Conservation (phyloP, 306 rosid genomes). For the Acacia crassicarpa region DNA sequence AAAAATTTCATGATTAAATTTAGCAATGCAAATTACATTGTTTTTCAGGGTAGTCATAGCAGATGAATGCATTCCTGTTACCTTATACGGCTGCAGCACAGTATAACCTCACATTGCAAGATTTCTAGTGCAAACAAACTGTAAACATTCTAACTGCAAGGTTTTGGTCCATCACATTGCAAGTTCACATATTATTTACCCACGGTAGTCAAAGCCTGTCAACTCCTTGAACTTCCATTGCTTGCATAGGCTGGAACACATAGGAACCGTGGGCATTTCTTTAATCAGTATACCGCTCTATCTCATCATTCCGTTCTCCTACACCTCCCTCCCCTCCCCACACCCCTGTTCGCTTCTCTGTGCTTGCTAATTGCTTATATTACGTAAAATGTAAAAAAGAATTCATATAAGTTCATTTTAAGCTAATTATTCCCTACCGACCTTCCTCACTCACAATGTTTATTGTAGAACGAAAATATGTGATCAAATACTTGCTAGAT, state of each 20-base stretch:
- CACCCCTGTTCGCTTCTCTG: not conserved
- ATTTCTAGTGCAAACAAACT: not conserved
- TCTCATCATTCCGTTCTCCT: not conserved
- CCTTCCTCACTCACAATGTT: not conserved
- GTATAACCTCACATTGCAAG: not conserved
- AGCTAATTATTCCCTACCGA: not conserved
- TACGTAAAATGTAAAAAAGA: slow-evolving; percentile 12
- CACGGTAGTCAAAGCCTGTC: not conserved
- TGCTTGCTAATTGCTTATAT: not conserved
- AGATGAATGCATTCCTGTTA: too few relatives aligned
- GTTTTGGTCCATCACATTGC: not conserved
- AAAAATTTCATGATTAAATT: too few relatives aligned
- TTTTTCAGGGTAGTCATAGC: not conserved
- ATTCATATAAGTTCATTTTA: not conserved
- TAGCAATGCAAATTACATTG: not conserved
- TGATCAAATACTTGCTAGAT: not conserved
- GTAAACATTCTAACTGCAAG: not conserved
- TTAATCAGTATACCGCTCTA: not conserved
- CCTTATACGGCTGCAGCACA: too few relatives aligned
- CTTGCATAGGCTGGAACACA: not conserved
- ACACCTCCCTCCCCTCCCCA: not conserved
- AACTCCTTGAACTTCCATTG: not conserved
- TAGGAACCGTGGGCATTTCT: not conserved
- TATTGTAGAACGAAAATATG: not conserved
- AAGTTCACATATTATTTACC: not conserved